A percentile compares a stretch with the other conserved stretches of the same genome.
phyloP scores from a whole-genome alignment of 192 early-diverging fungal genomes.

The Entomortierella beljakovae region DNA sequence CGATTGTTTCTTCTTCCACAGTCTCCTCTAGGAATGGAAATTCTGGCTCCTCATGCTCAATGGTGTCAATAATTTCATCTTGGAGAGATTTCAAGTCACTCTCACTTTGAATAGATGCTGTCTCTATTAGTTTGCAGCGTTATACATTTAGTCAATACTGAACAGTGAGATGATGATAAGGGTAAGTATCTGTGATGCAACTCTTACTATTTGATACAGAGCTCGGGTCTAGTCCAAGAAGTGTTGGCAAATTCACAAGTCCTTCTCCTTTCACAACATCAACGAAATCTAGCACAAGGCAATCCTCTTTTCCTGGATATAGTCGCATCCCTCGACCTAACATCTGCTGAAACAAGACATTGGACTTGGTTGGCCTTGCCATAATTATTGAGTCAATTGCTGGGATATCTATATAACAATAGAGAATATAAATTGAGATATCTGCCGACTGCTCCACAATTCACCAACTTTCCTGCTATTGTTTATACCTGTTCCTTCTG shows the following conservation, averaged over 20 bases:
- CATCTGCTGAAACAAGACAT: constrained; percentile 96
- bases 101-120: constrained; percentile 1
- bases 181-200: too few species aligned
- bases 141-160: too few species aligned
- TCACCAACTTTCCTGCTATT: too few species aligned
- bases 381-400: constrained; percentile 89
- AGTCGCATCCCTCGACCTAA: constrained; percentile 90
- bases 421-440: too few species aligned
- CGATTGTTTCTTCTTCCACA: constrained; percentile 8
- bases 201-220: constrained; percentile 60
- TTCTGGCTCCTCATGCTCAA: constrained; percentile 16
- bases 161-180: too few species aligned
- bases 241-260: constrained; percentile 79
- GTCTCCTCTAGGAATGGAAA: constrained; percentile 10
- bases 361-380: constrained; percentile 86
- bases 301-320: constrained; percentile 73
- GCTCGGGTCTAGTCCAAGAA: constrained; percentile 80
- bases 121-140: too few species aligned
- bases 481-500: constrained; percentile 62
- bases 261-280: constrained; percentile 70
- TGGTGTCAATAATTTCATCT: constrained; percentile 32
- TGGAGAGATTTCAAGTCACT: constrained; percentile 11
- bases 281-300: constrained; percentile 88
- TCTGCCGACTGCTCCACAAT: not conserved
- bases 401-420: constrained; percentile 78